Base-by-base conservation (phyloP, 2,329 filamentous ascomycete species). In the Hypoxylon sp. region DNA sequence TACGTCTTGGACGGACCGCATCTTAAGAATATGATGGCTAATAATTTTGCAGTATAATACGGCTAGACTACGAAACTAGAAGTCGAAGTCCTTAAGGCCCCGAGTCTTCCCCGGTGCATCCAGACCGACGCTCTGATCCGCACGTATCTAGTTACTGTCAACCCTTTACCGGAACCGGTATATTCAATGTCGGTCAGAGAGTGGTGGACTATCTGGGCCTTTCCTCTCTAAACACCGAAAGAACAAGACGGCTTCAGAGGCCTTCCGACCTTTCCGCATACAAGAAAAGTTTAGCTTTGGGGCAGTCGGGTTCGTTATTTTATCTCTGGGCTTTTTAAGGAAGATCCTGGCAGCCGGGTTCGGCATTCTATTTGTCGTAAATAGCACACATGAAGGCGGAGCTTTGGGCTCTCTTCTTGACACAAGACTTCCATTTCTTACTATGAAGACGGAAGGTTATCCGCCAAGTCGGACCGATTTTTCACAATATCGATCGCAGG, bases 21-120 rank as follows among this genome's bases (percentile, higher is more conserved):
- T 56, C 15, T 24, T 1, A 32, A 37, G 47, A 15, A 51, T 2
- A 37, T 15, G 29, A 5, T 46, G 19, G 19, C 61, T 68, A 42
- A 68, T 31, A 3, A 17, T 29, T 57, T 11, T 19, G 27, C n/a
- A 67, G 67, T 69, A 56, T 69, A 69, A 60, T 66, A 37, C 52
- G 51, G 39, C 37, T 42, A 31, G 19, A 42, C 27, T 27, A 44
- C 31, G 62, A 55, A 46, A 15, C 19, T 52, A 35, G n/a, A 29
- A 21, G 32, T 32, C 35, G 2, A 13, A n/a, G 21, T 11, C 24
- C 35, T 32, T 35, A 15, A 46, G n/a, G 31, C 48, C 17, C 13
- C 32, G 27, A 53, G 17, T 35, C 3, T 32, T 24, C 57, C 27
- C n/a, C 21, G 29, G 31, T 50, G 6, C 47, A 31, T 35, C 37